Conservation (phyloP, 2,329 filamentous ascomycete genomes). For the Phoma sp. region DNA sequence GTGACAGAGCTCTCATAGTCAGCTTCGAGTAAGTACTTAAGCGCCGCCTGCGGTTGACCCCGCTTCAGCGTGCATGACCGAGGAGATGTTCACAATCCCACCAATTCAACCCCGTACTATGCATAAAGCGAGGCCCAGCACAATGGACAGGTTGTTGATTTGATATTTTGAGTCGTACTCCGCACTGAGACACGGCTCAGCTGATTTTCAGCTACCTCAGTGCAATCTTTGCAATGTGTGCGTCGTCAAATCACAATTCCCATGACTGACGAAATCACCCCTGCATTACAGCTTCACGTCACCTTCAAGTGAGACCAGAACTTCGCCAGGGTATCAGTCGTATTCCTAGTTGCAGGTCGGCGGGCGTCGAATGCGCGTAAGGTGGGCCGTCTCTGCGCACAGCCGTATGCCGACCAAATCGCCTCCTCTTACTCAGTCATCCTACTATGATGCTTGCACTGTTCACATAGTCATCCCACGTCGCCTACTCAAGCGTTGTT, state of each 20-base stretch:
- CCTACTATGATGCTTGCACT: neutral
- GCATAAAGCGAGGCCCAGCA: no score
- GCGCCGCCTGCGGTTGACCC: slow-evolving; percentile 1
- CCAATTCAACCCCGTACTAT: no score
- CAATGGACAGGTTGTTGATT: no score
- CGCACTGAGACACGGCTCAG: neutral
- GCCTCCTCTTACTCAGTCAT: neutral
- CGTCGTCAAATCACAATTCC: neutral
- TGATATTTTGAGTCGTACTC: no score
- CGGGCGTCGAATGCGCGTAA: neutral
- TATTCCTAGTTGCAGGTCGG: neutral
- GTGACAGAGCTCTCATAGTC: neutral
- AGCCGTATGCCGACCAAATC: neutral
- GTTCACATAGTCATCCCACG: neutral
- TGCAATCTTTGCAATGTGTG: neutral
- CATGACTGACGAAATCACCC: no score
- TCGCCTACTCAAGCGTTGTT: slow-evolving; percentile 39
- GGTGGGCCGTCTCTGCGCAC: neutral
- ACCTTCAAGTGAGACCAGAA: neutral
- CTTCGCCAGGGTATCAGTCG: slow-evolving; percentile 6
- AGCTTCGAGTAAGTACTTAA: slow-evolving; percentile 7
- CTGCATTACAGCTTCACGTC: neutral
- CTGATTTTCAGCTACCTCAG: neutral
- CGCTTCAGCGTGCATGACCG: slow-evolving; percentile 13
- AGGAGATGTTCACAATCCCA: neutral